Percentiles rank a stretch among this genome's conserved stretches.
phyloP scores from a whole-genome alignment of 306 rosid species.

The Medicago ruthenica region DNA sequence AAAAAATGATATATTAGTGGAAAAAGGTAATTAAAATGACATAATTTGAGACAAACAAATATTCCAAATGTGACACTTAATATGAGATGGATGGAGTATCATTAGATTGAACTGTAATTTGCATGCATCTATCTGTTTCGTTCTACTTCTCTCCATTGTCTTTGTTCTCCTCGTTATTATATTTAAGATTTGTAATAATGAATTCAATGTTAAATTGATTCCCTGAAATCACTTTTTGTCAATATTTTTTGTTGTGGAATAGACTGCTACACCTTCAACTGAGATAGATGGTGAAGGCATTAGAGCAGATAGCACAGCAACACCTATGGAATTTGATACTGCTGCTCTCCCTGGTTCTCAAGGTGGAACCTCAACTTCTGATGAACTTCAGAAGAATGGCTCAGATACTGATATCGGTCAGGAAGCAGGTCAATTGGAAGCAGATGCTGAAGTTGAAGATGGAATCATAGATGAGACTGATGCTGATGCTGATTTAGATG shows the following conservation, averaged over 20 bases:
- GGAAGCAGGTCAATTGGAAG: constrained; percentile 87
- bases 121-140: constrained; percentile 5
- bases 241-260: constrained; percentile 12
- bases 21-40: neutral
- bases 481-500: constrained; percentile 74
- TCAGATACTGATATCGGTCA: constrained; percentile 78
- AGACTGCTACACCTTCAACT: constrained; percentile 67
- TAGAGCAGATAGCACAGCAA: constrained; percentile 58
- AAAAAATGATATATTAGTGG: too few relatives aligned
- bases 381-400: constrained; percentile 82
- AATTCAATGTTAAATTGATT: constrained; percentile 17
- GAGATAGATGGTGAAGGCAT: constrained; percentile 78
- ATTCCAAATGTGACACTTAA: neutral
- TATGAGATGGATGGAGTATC: neutral
- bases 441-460: constrained; percentile 79
- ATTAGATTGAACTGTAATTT: neutral
- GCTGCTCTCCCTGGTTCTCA: constrained; percentile 56
- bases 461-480: constrained; percentile 88
- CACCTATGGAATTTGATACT: constrained; percentile 70
- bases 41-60: neutral
- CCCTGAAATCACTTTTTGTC: constrained; percentile 3
- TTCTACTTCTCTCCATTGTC: constrained; percentile 3
- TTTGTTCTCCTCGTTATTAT: constrained; percentile 1
- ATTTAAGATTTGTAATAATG: constrained; percentile 11
- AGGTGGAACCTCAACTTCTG: constrained; percentile 64